Percentiles rank a stretch among this genome's conserved stretches.
Conservation (phyloP, 768 basidiomycete genomes). For the Peribolospora baueri region DNA sequence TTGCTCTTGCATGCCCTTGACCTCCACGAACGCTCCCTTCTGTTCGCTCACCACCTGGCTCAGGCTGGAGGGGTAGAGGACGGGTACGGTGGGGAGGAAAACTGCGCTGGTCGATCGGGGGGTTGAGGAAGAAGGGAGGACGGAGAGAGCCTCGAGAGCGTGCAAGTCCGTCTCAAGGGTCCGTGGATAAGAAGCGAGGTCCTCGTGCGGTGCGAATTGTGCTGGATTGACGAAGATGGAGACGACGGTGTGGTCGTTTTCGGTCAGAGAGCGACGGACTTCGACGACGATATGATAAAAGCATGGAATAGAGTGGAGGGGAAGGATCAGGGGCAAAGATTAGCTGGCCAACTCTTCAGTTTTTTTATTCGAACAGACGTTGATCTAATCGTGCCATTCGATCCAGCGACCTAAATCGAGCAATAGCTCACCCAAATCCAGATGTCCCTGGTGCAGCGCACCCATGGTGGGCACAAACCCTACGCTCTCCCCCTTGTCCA, state of each 20-base stretch:
- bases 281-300: background rate
- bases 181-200: slow-evolving; percentile 70
- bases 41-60: slow-evolving; percentile 46
- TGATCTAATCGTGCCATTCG: background rate
- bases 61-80: slow-evolving; percentile 88
- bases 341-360: too few relatives aligned
- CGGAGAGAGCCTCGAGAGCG: slow-evolving; percentile 27
- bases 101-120: slow-evolving; percentile 36
- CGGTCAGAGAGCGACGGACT: slow-evolving; percentile 53
- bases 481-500: slow-evolving; percentile 36
- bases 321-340: background rate
- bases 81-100: slow-evolving; percentile 50
- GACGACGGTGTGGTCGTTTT: slow-evolving; percentile 66
- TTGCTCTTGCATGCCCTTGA: slow-evolving; percentile 49
- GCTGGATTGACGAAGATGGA: slow-evolving; percentile 97
- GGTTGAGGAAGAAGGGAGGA: slow-evolving; percentile 12
- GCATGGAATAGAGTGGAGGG: background rate
- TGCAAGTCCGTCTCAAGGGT: slow-evolving; percentile 54
- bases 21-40: slow-evolving; percentile 71
- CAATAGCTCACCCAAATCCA: slow-evolving; percentile 47
- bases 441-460: slow-evolving; percentile 77
- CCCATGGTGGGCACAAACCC: slow-evolving; percentile 98
- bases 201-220: slow-evolving; percentile 90
- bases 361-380: background rate
- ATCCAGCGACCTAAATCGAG: background rate